These are phyloP conservation scores for Phaeodactylum tricornutum DNA, from an alignment of 108 stramenopile species.

Conservation along the genomic window DNA sequence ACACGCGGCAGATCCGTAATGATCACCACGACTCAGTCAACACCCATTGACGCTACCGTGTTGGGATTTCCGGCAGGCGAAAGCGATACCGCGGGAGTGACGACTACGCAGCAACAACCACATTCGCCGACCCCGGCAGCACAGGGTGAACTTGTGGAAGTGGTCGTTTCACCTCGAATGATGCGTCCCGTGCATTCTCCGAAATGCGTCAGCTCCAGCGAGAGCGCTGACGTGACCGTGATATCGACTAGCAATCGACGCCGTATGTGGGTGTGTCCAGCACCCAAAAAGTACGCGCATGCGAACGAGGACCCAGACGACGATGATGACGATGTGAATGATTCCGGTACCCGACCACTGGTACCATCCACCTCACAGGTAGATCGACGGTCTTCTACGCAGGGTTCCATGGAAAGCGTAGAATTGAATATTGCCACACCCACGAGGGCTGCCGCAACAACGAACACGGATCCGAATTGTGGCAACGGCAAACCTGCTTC, in stretches of 20 bases:
- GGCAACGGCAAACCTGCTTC: no score
- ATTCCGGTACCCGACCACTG: no score
- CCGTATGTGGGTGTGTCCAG: constrained; percentile 28
- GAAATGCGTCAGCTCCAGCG: no score
- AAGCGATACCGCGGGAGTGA: not conserved
- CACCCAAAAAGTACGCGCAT: constrained; percentile 30
- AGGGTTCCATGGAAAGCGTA: constrained; percentile 19
- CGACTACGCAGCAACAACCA: not conserved
- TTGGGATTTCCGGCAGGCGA: not conserved
- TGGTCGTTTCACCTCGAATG: no score
- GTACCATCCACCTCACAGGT: not conserved
- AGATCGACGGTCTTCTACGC: not conserved
- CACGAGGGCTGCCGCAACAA: not conserved
- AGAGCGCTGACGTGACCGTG: not conserved
- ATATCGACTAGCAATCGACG: not conserved
- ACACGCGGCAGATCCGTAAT: no score
- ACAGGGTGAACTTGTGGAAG: not conserved
- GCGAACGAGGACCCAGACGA: constrained; percentile 9
- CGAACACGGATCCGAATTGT: not conserved
- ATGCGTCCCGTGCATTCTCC: no score
- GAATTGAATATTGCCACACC: not conserved
- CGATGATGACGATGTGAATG: constrained; percentile 24
- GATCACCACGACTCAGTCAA: no score
- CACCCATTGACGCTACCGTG: no score
- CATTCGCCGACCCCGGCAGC: not conserved